These are phyloP conservation scores for Auricularia sp. DNA, from an alignment of 768 basidiomycete species.

Conservation along the genomic window DNA sequence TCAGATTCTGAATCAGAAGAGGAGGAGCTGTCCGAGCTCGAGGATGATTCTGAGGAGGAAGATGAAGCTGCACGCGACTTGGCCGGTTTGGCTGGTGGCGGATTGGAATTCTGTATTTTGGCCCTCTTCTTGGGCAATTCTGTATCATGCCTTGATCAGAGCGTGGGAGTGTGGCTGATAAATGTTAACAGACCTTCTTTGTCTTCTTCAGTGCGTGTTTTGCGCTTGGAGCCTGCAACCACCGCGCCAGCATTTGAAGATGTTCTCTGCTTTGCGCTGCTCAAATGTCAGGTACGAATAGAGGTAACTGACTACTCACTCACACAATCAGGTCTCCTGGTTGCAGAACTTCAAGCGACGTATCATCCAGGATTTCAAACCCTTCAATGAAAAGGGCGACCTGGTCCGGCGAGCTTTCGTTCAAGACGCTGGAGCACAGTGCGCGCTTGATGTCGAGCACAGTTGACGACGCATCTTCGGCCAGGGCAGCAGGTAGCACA, in stretches of 20 bases:
- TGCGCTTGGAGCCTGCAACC: too few relatives aligned
- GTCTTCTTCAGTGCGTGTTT: background rate
- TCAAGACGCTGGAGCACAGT: background rate
- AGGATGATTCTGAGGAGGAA: conserved; percentile 21
- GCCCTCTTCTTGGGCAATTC: background rate
- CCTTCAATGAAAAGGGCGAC: background rate
- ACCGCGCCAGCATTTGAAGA: too few relatives aligned
- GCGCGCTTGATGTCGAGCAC: background rate
- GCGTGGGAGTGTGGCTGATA: too few relatives aligned
- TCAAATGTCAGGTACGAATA: background rate
- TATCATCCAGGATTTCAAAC: background rate
- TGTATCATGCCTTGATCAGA: too few relatives aligned
- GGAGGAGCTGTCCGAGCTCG: conserved; percentile 20
- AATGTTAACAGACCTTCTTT: background rate
- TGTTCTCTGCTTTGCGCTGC: too few relatives aligned
- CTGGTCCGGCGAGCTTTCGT: background rate
- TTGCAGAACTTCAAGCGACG: background rate
- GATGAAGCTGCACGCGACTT: conserved; percentile 2
- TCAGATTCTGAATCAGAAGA: conserved; percentile 13
- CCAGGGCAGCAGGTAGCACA: background rate
- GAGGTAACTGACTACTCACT: background rate
- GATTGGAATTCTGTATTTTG: background rate
- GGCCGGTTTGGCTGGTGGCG: background rate
- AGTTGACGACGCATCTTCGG: background rate
- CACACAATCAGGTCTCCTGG: background rate